A percentile compares a stretch with the other conserved stretches of the same genome.
These are phyloP conservation scores for Ceratobasidium sp. DNA, from an alignment of 1,284 basidiomycete species.

Conservation along the genomic window DNA sequence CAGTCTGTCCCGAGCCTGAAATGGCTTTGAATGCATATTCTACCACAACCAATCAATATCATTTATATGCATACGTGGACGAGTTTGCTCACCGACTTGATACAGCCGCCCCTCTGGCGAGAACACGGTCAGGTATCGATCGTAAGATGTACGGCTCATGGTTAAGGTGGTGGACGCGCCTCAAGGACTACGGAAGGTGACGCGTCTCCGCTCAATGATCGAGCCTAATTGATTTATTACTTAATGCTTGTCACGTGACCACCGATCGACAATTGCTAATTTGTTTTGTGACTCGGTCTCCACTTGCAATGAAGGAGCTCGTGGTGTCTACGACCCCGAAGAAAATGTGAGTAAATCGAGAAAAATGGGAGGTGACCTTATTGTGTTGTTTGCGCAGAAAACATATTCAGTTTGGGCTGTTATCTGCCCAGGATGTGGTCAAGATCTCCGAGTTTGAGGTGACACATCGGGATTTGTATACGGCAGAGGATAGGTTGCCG, in stretches of 20 bases:
- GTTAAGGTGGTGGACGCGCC: constrained; percentile 47
- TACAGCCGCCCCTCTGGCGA: constrained; percentile 94
- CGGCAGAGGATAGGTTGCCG: constrained; percentile 77
- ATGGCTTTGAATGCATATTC: constrained; percentile 99
- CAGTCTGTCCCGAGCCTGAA: constrained; percentile 94
- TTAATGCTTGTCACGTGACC: constrained; percentile 5
- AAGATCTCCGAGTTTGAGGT: constrained; percentile 95
- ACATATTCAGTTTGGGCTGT: constrained; percentile 91
- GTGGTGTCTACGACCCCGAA: constrained; percentile 58
- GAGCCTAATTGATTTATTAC: background rate
- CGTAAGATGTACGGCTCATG: constrained; percentile 88
- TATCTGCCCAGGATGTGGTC: constrained; percentile 93
- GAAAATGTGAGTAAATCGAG: constrained; percentile 47
- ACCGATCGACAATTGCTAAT: constrained; percentile 10
- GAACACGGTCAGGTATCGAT: constrained; percentile 90
- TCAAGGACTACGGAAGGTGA: constrained; percentile 26
- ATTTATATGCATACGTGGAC: background rate
- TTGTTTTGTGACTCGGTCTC: constrained; percentile 33
- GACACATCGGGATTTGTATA: constrained; percentile 90
- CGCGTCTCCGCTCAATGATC: constrained; percentile 38
- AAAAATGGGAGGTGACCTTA: constrained; percentile 16
- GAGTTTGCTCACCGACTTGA: constrained; percentile 85
- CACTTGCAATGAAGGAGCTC: constrained; percentile 77
- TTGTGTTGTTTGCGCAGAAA: constrained; percentile 66
- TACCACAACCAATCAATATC: constrained; percentile 54